phyloP scores from a whole-genome alignment of 352 stramenopile species.

The Globisporangium sylvaticum region DNA sequence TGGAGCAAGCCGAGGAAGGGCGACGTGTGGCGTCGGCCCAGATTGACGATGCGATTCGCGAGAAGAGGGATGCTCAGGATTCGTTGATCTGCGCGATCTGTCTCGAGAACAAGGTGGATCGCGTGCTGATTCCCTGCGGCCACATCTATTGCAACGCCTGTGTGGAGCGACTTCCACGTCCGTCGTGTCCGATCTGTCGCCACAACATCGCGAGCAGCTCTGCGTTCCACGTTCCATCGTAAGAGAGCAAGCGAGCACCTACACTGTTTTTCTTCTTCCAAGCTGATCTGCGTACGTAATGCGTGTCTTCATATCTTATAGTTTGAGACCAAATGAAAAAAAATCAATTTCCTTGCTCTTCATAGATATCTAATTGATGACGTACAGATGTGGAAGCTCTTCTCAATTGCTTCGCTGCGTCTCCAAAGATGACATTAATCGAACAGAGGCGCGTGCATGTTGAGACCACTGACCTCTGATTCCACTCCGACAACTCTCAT shows the following conservation, averaged over 20 bases:
- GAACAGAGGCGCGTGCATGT: too few relatives aligned
- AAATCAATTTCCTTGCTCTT: too few relatives aligned
- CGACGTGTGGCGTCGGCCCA: conserved; percentile 49
- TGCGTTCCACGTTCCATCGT: conserved; percentile 66
- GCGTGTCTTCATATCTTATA: background rate
- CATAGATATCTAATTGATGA: too few relatives aligned
- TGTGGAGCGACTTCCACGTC: conserved; percentile 50
- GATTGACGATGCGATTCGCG: conserved; percentile 62
- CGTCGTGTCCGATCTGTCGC: conserved; percentile 69
- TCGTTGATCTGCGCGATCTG: conserved; percentile 77
- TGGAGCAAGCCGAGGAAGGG: conserved; percentile 63
- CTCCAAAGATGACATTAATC: too few relatives aligned
- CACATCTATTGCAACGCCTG: conserved; percentile 81
- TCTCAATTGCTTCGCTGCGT: too few relatives aligned
- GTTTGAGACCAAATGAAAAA: background rate
- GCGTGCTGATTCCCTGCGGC: conserved; percentile 77
- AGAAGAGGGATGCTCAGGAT: conserved; percentile 74
- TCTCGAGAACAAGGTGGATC: conserved; percentile 76
- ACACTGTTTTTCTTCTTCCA: background rate
- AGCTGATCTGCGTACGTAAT: background rate
- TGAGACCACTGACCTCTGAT: too few relatives aligned
- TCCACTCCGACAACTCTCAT: too few relatives aligned
- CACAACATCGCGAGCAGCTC: conserved; percentile 56
- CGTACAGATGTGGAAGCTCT: too few relatives aligned
- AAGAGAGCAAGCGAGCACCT: conserved; percentile 3